A percentile compares a stretch with the other conserved stretches of the same genome.
Conservation (phyloP, 768 basidiomycete species). For the Myochromella boudieri region DNA sequence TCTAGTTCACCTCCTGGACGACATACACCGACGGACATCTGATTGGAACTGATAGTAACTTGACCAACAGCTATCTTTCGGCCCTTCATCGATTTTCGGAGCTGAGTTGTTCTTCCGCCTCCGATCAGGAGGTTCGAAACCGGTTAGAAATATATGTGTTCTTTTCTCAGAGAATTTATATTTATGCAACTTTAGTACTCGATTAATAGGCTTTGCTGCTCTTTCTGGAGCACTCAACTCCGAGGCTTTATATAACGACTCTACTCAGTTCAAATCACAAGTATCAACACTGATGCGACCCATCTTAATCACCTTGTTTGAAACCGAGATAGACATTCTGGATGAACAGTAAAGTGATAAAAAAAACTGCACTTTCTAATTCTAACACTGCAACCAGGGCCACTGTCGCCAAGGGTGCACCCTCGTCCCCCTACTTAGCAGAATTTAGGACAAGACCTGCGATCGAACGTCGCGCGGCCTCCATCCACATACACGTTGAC, state of each 20-base stretch:
- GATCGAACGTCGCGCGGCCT: constrained; percentile 81
- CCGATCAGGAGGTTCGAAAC: constrained; percentile 73
- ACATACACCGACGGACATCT: constrained; percentile 88
- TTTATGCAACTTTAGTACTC: constrained; percentile 50
- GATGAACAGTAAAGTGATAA: constrained; percentile 62
- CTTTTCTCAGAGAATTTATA: not conserved
- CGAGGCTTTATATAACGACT: constrained; percentile 76
- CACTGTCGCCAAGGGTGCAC: constrained; percentile 60
- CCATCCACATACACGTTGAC: constrained; percentile 85
- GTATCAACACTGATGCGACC: constrained; percentile 69
- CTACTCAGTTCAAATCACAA: constrained; percentile 71
- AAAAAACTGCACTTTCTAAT: constrained; percentile 9
- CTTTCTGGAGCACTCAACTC: constrained; percentile 80
- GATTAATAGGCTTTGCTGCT: constrained; percentile 84
- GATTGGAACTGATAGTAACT: constrained; percentile 70
- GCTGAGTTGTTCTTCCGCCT: constrained; percentile 50
- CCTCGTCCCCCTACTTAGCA: constrained; percentile 75
- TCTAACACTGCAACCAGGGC: constrained; percentile 39
- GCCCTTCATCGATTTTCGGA: constrained; percentile 64
- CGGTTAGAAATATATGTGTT: constrained; percentile 43
- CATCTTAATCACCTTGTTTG: constrained; percentile 64
- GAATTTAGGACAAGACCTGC: constrained; percentile 83
- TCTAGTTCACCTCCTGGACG: constrained; percentile 90
- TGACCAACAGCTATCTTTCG: constrained; percentile 71
- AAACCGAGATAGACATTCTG: constrained; percentile 57